phyloP scores from a whole-genome alignment of 352 stramenopile genomes.

The Pythium vanterpoolii region DNA sequence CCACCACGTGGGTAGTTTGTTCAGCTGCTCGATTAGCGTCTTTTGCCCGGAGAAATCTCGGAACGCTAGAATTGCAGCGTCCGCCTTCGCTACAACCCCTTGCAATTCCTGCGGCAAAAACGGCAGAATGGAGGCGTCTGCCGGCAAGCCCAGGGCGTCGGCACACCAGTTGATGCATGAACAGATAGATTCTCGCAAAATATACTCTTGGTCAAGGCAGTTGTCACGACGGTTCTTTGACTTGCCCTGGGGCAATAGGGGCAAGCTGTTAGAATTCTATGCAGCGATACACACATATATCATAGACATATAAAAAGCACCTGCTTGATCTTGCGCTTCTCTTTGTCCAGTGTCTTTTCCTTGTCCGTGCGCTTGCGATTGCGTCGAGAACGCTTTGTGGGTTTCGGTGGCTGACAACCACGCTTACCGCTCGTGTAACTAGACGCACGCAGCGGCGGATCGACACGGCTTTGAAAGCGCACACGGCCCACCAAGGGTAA shows the following conservation, averaged over 20 bases:
- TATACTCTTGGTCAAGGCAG: neutral
- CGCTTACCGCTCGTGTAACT: too few relatives aligned
- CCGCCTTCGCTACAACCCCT: neutral
- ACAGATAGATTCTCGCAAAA: neutral
- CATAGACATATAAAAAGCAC: neutral
- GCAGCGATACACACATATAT: neutral
- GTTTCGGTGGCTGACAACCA: too few relatives aligned
- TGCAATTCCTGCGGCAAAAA: neutral
- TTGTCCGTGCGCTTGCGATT: neutral
- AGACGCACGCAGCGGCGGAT: neutral
- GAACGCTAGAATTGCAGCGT: neutral
- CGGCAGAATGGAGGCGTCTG: neutral
- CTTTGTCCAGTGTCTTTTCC: neutral
- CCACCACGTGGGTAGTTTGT: conserved; percentile 1
- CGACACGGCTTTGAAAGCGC: neutral
- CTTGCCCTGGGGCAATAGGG: neutral
- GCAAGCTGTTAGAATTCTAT: neutral
- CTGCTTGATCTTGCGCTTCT: neutral
- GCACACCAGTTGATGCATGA: neutral
- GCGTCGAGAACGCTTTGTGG: neutral
- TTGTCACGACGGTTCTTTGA: neutral
- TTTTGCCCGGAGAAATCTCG: neutral
- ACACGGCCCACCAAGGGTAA: too few relatives aligned
- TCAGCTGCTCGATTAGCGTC: neutral
- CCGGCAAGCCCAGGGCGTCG: neutral